Base-by-base conservation (phyloP, 1,284 basidiomycete genomes). In the Sparassis latifolia region DNA sequence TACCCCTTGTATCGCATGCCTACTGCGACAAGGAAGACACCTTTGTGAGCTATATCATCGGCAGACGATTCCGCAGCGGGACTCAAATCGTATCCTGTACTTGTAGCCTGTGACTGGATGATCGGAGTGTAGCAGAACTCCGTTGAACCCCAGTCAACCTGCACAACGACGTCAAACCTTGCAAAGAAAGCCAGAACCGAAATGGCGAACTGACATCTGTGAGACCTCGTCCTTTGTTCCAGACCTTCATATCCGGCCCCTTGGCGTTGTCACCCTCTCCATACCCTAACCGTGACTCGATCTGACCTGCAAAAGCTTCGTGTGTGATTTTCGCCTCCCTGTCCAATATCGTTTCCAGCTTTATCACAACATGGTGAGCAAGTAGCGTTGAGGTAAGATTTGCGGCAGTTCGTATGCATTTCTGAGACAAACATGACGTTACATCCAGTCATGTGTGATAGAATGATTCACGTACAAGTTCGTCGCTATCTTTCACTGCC, bases 51-150 rank as follows among this genome's bases (percentile, higher is more conserved):
- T 56, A 97, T 89, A 52, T 80, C 79, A 62, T 96, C 89, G 33
- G 79, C 71, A 30, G 89, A 86, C 2, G 94, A 95, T 65, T 92
- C 86, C 0, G 91, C 92, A 2, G 86, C 91, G 29, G 88, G 86
- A 55, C 86, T 83, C 47, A 98, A 75, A 64, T 98, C 95, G 65
- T 97, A 98, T 10, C 90, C 88, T 4, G 77, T 73, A 53, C 75
- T 79, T 40, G 84, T 84, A 12, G 91, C 89, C 49, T 88, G 89
- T 2, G 94, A 97, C 64, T 97, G 95, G 62, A 98, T 91, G 66
- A 97, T 95, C 2, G 96, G 95, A 3, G 90, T 84, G 67, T 96
- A 97, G 58, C 92, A 91, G 71, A 95, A 96, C 69, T 98, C 95
- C 2, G 90, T 88, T 9, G 87, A 80, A 30, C 76, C 74, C 77